Conservation (phyloP, 306 rosid species). For the Rosa rugosa region DNA sequence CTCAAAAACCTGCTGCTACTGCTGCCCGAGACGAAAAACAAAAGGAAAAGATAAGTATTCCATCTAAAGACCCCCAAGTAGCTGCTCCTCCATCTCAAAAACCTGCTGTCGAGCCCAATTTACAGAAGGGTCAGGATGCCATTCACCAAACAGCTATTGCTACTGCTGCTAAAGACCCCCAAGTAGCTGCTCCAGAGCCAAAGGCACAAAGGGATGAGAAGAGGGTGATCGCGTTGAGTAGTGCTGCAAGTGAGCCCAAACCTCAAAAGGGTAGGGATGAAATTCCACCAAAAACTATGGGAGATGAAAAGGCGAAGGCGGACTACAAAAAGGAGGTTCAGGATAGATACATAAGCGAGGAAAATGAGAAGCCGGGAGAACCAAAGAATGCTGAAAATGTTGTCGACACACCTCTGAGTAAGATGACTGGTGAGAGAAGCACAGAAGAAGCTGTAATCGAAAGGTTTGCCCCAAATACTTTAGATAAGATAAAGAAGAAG, state of each 20-base stretch:
- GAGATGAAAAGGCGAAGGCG: slow-evolving; percentile 7
- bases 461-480: slow-evolving; percentile 16
- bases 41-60: too few species aligned
- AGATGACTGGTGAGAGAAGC: slow-evolving; percentile 22
- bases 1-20: background rate
- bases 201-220: slow-evolving; percentile 25
- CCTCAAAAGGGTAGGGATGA: slow-evolving; percentile 29
- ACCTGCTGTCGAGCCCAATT: background rate
- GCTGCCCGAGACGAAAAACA: too few species aligned
- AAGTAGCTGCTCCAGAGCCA: background rate
- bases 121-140: slow-evolving; percentile 13
- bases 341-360: background rate
- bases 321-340: background rate
- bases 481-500: slow-evolving; percentile 20
- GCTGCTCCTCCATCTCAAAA: slow-evolving; percentile 13
- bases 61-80: too few species aligned
- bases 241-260: slow-evolving; percentile 12
- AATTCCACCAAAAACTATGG: slow-evolving; percentile 19
- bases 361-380: slow-evolving; percentile 26
- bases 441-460: slow-evolving; percentile 11
- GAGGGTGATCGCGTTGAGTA: background rate
- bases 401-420: slow-evolving; percentile 9
- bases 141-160: background rate
- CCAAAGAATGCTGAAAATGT: slow-evolving; percentile 18
- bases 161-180: background rate